These are phyloP conservation scores for Aspergillus diversus DNA, from an alignment of 495 filamentous ascomycete species.

Conservation along the genomic window DNA sequence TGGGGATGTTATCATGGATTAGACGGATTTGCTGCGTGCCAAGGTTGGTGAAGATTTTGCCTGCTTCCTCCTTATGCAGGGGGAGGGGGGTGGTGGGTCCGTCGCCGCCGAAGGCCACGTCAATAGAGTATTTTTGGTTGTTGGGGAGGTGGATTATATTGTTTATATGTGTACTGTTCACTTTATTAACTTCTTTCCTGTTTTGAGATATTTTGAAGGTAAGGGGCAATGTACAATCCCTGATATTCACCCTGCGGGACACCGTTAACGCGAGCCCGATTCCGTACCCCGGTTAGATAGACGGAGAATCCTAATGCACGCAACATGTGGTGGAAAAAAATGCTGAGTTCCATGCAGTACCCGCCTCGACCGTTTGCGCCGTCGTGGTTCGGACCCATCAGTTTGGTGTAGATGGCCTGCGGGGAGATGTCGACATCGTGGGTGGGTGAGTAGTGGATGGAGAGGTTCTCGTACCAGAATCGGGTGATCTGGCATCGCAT, in stretches of 20 bases:
- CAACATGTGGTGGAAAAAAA: slow-evolving; percentile 68
- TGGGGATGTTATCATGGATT: slow-evolving; percentile 46
- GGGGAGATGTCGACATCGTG: slow-evolving; percentile 59
- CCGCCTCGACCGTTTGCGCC: slow-evolving; percentile 60
- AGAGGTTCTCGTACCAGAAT: slow-evolving; percentile 73
- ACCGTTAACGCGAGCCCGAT: slow-evolving; percentile 39
- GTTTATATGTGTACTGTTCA: slow-evolving; percentile 72
- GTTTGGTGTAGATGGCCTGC: slow-evolving; percentile 63
- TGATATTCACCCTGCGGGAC: slow-evolving; percentile 38
- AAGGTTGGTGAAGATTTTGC: slow-evolving; percentile 43
- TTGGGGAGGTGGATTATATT: slow-evolving; percentile 64
- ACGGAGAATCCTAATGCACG: slow-evolving; percentile 62
- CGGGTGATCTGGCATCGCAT: slow-evolving; percentile 54
- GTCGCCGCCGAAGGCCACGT: slow-evolving; percentile 73
- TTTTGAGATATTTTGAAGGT: background rate
- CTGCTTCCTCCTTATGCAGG: slow-evolving; percentile 36
- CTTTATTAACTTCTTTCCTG: background rate
- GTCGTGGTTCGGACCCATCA: slow-evolving; percentile 46
- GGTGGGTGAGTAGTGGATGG: slow-evolving; percentile 56
- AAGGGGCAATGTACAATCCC: slow-evolving; percentile 40
- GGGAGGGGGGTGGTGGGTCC: slow-evolving; percentile 60
- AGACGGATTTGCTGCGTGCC: slow-evolving; percentile 56
- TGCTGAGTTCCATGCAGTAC: slow-evolving; percentile 78
- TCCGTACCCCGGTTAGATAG: slow-evolving; percentile 52
- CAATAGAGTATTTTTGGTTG: slow-evolving; percentile 58